A percentile compares a stretch with the other conserved stretches of the same genome.
Conservation (phyloP, 2,329 filamentous ascomycete species). For the Alternaria brassicicola region DNA sequence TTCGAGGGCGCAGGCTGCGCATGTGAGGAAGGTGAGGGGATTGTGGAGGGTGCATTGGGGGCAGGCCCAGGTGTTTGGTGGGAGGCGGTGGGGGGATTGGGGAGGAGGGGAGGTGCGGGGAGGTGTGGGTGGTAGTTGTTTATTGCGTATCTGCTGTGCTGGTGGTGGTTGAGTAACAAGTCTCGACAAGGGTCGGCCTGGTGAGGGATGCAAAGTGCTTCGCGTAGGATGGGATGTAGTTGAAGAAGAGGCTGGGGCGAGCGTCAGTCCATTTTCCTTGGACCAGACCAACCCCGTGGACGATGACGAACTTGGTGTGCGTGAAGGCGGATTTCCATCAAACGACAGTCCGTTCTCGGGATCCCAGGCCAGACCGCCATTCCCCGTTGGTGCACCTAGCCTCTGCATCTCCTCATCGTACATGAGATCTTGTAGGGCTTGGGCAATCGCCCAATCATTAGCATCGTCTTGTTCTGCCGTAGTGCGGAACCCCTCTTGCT, state of each 20-base stretch:
- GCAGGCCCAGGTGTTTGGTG: constrained; percentile 61
- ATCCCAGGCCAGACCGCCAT: constrained; percentile 47
- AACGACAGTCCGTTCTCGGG: constrained; percentile 45
- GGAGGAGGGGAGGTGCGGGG: constrained; percentile 22
- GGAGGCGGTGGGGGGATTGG: constrained; percentile 11
- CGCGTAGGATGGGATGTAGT: constrained; percentile 1
- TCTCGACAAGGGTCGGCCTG: constrained; percentile 43
- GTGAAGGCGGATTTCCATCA: constrained; percentile 53
- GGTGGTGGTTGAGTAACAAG: constrained; percentile 33
- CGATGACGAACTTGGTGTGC: constrained; percentile 8
- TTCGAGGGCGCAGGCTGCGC: constrained; percentile 65
- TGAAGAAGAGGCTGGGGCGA: not conserved
- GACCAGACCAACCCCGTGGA: constrained; percentile 30
- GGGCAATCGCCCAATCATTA: constrained; percentile 83
- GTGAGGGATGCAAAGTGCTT: constrained; percentile 24
- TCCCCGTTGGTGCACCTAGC: constrained; percentile 46
- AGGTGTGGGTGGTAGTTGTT: constrained; percentile 39
- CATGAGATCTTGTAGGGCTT: constrained; percentile 84
- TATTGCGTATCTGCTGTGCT: constrained; percentile 28
- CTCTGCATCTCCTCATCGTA: constrained; percentile 72
- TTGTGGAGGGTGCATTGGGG: constrained; percentile 68
- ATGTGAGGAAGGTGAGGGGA: constrained; percentile 63
- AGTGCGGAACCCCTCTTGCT: constrained; percentile 75
- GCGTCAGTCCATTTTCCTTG: constrained; percentile 21
- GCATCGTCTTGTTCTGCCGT: constrained; percentile 87